These are phyloP conservation scores for Piper betle DNA, from an alignment of 164 flowering plant genomes.

Conservation along the genomic window DNA sequence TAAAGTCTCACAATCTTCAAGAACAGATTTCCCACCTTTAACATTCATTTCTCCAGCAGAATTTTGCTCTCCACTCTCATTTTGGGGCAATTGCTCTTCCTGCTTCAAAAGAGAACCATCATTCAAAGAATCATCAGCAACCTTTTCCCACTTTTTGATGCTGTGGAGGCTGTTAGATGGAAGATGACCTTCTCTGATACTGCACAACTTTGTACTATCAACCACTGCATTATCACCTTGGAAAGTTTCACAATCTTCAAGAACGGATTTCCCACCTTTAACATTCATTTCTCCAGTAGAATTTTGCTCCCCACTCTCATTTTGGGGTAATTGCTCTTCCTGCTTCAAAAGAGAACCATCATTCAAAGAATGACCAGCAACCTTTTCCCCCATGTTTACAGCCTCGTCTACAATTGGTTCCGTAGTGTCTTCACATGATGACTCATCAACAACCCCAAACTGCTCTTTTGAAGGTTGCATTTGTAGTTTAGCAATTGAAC, in stretches of 20 bases:
- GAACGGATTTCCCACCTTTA: slow-evolving; percentile 6
- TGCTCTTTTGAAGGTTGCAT: slow-evolving; percentile 26
- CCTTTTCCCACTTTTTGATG: slow-evolving; percentile 13
- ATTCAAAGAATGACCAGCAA: slow-evolving; percentile 9
- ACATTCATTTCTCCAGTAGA: slow-evolving; percentile 14
- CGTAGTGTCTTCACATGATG: slow-evolving; percentile 11
- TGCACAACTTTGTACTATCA: background rate
- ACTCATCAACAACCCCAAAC: slow-evolving; percentile 17
- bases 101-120: slow-evolving; percentile 10
- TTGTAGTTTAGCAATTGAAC: slow-evolving; percentile 56
- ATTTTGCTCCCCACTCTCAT: slow-evolving; percentile 10
- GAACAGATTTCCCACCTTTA: slow-evolving; percentile 6
- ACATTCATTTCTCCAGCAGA: slow-evolving; percentile 14
- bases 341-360: slow-evolving; percentile 10
- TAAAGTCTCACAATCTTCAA: slow-evolving; percentile 24
- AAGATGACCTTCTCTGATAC: background rate
- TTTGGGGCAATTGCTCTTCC: slow-evolving; percentile 15
- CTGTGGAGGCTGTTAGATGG: background rate
- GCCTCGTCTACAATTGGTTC: slow-evolving; percentile 10
- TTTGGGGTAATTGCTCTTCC: slow-evolving; percentile 15
- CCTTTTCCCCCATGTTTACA: slow-evolving; percentile 13
- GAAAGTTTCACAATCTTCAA: slow-evolving; percentile 23
- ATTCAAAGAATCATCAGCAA: slow-evolving; percentile 9
- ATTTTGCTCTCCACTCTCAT: slow-evolving; percentile 10
- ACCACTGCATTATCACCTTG: background rate